These are phyloP conservation scores for Xylaria sp. DNA, from an alignment of 2,329 filamentous ascomycete species.

Conservation along the genomic window DNA sequence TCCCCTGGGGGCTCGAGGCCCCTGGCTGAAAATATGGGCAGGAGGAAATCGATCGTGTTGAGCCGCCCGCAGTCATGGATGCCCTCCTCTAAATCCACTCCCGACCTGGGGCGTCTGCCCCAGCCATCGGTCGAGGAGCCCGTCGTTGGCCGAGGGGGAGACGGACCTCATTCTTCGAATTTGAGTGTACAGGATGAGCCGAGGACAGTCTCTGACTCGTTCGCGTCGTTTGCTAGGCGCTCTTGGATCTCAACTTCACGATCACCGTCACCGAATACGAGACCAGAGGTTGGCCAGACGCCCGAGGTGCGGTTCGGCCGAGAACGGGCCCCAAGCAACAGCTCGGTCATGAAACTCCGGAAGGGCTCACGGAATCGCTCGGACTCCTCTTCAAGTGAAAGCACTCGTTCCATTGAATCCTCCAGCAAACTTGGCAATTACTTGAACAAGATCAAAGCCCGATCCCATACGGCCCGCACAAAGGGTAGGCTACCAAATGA, in stretches of 20 bases:
- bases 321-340: constrained; percentile 47
- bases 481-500: constrained; percentile 50
- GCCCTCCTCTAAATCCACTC: constrained; percentile 56
- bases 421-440: constrained; percentile 53
- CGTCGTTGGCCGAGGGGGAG: constrained; percentile 18
- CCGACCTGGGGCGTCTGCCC: constrained; percentile 51
- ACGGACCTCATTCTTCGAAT: constrained; percentile 43
- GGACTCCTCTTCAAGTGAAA: constrained; percentile 47
- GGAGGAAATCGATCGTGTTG: constrained; percentile 60
- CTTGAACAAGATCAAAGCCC: constrained; percentile 63
- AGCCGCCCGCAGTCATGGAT: constrained; percentile 66
- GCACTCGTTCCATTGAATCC: constrained; percentile 52
- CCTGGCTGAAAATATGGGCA: constrained; percentile 49
- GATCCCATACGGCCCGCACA: constrained; percentile 56
- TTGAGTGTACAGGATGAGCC: constrained; percentile 51
- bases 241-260: constrained; percentile 64
- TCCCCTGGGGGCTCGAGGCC: constrained; percentile 44
- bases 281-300: constrained; percentile 43
- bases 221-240: constrained; percentile 62
- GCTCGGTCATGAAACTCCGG: constrained; percentile 48
- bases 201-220: constrained; percentile 57
- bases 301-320: constrained; percentile 39
- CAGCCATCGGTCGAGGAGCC: constrained; percentile 43
- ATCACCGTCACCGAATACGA: constrained; percentile 59
- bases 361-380: constrained; percentile 50